Percentiles rank a stretch among this genome's conserved stretches.
Conservation (phyloP, 176 grass and related monocot species). For the Tillandsia fasciculata region DNA sequence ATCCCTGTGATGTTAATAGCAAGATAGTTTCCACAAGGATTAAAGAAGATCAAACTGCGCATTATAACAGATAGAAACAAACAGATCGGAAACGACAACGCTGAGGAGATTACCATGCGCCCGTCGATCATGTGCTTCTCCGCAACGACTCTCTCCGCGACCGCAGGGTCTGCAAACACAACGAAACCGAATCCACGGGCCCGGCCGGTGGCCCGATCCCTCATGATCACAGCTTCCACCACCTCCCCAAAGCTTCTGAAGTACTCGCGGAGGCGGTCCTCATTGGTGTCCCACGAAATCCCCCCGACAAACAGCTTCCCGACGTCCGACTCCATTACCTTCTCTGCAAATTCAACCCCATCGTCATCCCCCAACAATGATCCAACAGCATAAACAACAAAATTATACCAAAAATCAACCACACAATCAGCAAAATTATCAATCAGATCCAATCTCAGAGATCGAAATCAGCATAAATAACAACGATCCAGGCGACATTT, state of each 20-base stretch:
- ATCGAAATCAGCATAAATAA: neutral
- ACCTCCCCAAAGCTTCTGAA: conserved; percentile 80
- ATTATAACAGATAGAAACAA: too few relatives aligned
- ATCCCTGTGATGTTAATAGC: too few relatives aligned
- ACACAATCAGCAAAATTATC: neutral
- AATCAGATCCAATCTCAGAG: conserved; percentile 2
- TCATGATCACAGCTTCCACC: conserved; percentile 84
- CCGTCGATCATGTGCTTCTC: conserved; percentile 94
- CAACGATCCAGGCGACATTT: neutral
- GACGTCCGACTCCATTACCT: conserved; percentile 58
- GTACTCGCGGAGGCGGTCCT: conserved; percentile 73
- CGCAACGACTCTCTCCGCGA: conserved; percentile 57
- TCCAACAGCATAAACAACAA: conserved; percentile 15
- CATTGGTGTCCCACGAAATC: conserved; percentile 98
- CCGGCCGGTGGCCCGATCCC: conserved; percentile 57
- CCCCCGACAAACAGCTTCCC: conserved; percentile 88
- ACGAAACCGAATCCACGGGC: conserved; percentile 84
- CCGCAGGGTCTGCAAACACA: conserved; percentile 59
- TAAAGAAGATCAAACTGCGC: too few relatives aligned
- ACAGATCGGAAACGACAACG: neutral
- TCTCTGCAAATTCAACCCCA: conserved; percentile 15
- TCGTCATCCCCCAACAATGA: conserved; percentile 11
- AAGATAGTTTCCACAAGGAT: too few relatives aligned
- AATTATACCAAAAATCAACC: neutral
- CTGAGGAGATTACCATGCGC: conserved; percentile 51